These are phyloP conservation scores for Chlorociboria aeruginascens DNA, from an alignment of 495 filamentous ascomycete species.

Conservation along the genomic window DNA sequence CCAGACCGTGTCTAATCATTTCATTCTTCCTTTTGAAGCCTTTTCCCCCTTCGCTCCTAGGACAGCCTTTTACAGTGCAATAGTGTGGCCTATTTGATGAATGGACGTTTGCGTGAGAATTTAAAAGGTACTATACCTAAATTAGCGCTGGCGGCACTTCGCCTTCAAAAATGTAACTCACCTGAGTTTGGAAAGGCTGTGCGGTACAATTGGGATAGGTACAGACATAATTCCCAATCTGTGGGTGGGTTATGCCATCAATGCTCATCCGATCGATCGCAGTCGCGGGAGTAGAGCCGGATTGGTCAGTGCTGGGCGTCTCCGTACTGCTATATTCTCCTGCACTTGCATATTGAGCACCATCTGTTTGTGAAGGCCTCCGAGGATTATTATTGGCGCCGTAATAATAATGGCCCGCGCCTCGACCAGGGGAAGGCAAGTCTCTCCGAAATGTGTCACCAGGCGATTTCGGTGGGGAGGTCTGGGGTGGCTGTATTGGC, in stretches of 20 bases:
- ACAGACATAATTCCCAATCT: slow-evolving; percentile 34
- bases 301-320: slow-evolving; percentile 20
- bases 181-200: slow-evolving; percentile 81
- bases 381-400: not conserved
- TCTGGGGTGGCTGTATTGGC: slow-evolving; percentile 9
- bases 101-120: slow-evolving; percentile 97
- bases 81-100: slow-evolving; percentile 84
- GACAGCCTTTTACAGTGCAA: slow-evolving; percentile 70
- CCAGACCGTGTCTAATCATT: slow-evolving; percentile 95
- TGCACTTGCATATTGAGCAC: not conserved
- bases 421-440: slow-evolving; percentile 6
- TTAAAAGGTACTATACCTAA: slow-evolving; percentile 44
- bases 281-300: slow-evolving; percentile 14
- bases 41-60: slow-evolving; percentile 71
- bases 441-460: slow-evolving; percentile 10
- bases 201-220: slow-evolving; percentile 68
- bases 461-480: slow-evolving; percentile 29
- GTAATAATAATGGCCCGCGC: not conserved
- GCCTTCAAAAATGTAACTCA: not conserved
- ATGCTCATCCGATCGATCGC: slow-evolving; percentile 39
- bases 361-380: not conserved
- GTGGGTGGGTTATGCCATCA: slow-evolving; percentile 33
- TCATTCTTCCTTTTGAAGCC: slow-evolving; percentile 99
- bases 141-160: not conserved
- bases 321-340: slow-evolving; percentile 19